phyloP scores from a whole-genome alignment of 768 basidiomycete genomes.

The Termitomyces sp. region DNA sequence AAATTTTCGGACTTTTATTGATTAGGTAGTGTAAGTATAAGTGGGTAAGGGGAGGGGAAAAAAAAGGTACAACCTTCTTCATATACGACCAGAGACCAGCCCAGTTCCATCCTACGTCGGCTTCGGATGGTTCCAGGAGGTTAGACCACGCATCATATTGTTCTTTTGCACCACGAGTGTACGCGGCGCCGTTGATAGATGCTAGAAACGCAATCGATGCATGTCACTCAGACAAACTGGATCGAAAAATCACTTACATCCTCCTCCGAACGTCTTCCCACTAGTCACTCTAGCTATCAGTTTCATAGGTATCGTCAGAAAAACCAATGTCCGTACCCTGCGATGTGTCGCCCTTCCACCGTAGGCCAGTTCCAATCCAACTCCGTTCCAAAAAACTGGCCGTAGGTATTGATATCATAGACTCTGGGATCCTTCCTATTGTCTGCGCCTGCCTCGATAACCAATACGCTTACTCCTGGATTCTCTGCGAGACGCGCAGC shows the following conservation, averaged over 20 bases:
- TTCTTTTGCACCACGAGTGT: slow-evolving; percentile 35
- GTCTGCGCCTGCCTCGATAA: slow-evolving; percentile 49
- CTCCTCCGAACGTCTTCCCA: slow-evolving; percentile 42
- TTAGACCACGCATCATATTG: slow-evolving; percentile 40
- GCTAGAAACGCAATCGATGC: slow-evolving; percentile 16
- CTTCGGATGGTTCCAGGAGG: slow-evolving; percentile 33
- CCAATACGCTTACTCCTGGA: slow-evolving; percentile 32
- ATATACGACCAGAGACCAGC: slow-evolving; percentile 37
- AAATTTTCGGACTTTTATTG: slow-evolving; percentile 36
- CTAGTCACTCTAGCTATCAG: slow-evolving; percentile 15
- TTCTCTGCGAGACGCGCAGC: slow-evolving; percentile 44
- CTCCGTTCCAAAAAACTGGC: slow-evolving; percentile 32
- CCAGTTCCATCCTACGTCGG: slow-evolving; percentile 43
- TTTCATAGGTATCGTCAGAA: background rate
- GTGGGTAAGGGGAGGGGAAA: background rate
- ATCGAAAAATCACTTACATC: slow-evolving; percentile 20
- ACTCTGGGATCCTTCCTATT: slow-evolving; percentile 36
- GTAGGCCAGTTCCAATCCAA: slow-evolving; percentile 44
- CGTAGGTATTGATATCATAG: slow-evolving; percentile 40
- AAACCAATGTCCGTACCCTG: slow-evolving; percentile 24
- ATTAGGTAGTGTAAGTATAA: background rate
- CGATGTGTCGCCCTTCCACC: slow-evolving; percentile 32
- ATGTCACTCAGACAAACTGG: background rate
- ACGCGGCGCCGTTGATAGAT: slow-evolving; percentile 44
- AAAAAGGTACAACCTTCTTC: slow-evolving; percentile 32